Percentiles rank a stretch among this genome's conserved stretches.
phyloP scores from a whole-genome alignment of 2,329 filamentous ascomycete genomes.

The Xylariaceae sp. region DNA sequence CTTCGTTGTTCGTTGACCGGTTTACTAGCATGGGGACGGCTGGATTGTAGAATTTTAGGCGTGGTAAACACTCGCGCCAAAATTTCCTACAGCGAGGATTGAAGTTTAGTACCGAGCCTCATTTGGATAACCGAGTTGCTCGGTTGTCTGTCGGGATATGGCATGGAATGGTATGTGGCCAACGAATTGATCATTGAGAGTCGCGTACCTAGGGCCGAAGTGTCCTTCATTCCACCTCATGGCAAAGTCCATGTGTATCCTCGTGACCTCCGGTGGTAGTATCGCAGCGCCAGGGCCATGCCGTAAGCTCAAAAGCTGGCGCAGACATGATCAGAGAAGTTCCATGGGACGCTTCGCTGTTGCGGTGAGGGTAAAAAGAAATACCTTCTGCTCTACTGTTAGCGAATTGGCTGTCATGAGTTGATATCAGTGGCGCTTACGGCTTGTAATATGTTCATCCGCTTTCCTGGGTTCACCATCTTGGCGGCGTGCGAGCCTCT shows the following conservation, averaged over 20 bases:
- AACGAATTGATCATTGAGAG: background rate
- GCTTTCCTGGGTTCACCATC: conserved; percentile 37
- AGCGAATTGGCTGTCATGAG: conserved; percentile 16
- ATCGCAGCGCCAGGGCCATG: conserved; percentile 80
- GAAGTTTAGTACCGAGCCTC: conserved; percentile 1
- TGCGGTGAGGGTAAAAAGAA: background rate
- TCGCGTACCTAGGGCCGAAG: conserved; percentile 65
- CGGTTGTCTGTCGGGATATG: conserved; percentile 2
- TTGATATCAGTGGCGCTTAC: conserved; percentile 20
- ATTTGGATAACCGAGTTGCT: background rate
- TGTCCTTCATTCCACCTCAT: conserved; percentile 62
- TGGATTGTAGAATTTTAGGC: conserved; percentile 94
- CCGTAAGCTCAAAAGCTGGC: conserved; percentile 49
- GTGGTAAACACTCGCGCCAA: conserved; percentile 77
- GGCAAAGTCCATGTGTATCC: conserved; percentile 74
- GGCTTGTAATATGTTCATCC: conserved; percentile 33
- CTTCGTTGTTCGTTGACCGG: conserved; percentile 57
- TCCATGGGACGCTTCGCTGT: background rate
- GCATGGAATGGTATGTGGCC: background rate
- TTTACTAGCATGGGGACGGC: conserved; percentile 77
- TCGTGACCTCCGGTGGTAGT: conserved; percentile 71
- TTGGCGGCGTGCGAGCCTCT: conserved; percentile 28
- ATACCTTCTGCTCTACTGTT: conserved; percentile 32
- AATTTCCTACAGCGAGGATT: conserved; percentile 65
- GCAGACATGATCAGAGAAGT: no score